phyloP scores from a whole-genome alignment of 2,329 filamentous ascomycete species.

The Periconia digitata region DNA sequence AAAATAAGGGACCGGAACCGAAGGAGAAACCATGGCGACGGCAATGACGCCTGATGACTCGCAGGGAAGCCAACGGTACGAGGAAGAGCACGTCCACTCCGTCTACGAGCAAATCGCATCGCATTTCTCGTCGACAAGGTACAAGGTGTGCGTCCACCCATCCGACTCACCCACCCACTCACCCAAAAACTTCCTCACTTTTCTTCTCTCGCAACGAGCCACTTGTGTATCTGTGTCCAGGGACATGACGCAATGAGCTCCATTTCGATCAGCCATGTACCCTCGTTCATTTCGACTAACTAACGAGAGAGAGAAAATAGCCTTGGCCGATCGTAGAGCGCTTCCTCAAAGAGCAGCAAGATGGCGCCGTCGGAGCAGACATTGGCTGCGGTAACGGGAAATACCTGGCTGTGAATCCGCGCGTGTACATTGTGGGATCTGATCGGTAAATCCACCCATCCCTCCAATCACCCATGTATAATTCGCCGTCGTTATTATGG shows the following conservation, averaged over 20 bases:
- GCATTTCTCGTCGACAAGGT: conserved; percentile 79
- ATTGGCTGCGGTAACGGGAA: conserved; percentile 97
- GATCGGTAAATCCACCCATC: conserved; percentile 66
- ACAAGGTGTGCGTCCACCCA: conserved; percentile 57
- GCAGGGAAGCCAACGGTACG: conserved; percentile 67
- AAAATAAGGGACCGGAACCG: too few species aligned
- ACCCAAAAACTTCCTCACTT: too few species aligned
- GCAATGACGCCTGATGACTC: neutral
- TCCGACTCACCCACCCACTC: neutral
- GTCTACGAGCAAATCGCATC: conserved; percentile 88
- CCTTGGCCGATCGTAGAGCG: conserved; percentile 89
- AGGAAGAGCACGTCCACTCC: conserved; percentile 82
- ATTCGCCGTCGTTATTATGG: neutral
- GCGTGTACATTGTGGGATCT: conserved; percentile 78
- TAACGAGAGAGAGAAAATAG: too few species aligned
- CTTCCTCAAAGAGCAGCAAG: conserved; percentile 67
- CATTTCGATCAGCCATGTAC: too few species aligned
- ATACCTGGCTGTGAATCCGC: conserved; percentile 78
- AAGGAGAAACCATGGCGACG: neutral
- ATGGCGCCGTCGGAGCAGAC: conserved; percentile 82
- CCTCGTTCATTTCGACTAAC: too few species aligned
- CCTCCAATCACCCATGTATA: neutral
- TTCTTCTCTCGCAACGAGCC: too few species aligned
- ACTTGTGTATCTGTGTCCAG: too few species aligned
- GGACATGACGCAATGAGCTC: conserved; percentile 7